Conservation (phyloP, 2,329 filamentous ascomycete species). For the Ophioceras dolichostomum region DNA sequence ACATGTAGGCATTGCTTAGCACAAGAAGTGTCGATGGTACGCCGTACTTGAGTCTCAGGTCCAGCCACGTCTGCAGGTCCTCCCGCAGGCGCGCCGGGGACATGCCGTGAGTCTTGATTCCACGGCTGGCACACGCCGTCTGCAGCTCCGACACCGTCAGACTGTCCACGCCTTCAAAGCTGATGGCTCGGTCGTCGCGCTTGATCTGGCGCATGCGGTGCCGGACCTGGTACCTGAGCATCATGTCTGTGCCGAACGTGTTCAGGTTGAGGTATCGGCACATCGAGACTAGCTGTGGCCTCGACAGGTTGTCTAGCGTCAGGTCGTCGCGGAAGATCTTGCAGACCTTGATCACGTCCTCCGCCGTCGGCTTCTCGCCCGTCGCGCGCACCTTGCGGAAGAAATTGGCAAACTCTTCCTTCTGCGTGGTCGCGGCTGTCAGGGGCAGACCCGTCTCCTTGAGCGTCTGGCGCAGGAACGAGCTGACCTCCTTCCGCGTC, state of each 20-base stretch:
- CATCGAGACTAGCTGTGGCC: constrained; percentile 92
- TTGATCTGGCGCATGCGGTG: constrained; percentile 99
- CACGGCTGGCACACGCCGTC: constrained; percentile 80
- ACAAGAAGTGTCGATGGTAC: constrained; percentile 95
- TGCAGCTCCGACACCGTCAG: constrained; percentile 91
- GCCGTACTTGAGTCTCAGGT: constrained; percentile 82
- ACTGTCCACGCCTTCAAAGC: constrained; percentile 84
- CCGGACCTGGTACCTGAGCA: constrained; percentile 93
- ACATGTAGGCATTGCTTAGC: constrained; percentile 95
- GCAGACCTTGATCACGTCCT: constrained; percentile 97
- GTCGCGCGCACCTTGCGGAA: constrained; percentile 93
- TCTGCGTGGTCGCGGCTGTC: constrained; percentile 71
- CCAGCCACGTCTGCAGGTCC: constrained; percentile 87
- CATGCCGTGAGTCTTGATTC: constrained; percentile 84
- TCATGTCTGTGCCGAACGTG: constrained; percentile 92
- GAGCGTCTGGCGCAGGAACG: constrained; percentile 77
- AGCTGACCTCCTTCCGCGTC: constrained; percentile 87
- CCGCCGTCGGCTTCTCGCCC: constrained; percentile 73
- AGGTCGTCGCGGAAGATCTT: constrained; percentile 98
- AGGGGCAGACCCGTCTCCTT: constrained; percentile 89
- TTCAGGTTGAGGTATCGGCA: constrained; percentile 98
- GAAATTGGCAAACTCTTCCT: constrained; percentile 90
- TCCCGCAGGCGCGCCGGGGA: constrained; percentile 79
- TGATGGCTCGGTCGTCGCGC: constrained; percentile 89
- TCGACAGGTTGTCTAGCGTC: constrained; percentile 90